Evolutionary conservation across 805 yeast species (phyloP).

Genomic region (Zygoascus flipseniorum): DNA sequence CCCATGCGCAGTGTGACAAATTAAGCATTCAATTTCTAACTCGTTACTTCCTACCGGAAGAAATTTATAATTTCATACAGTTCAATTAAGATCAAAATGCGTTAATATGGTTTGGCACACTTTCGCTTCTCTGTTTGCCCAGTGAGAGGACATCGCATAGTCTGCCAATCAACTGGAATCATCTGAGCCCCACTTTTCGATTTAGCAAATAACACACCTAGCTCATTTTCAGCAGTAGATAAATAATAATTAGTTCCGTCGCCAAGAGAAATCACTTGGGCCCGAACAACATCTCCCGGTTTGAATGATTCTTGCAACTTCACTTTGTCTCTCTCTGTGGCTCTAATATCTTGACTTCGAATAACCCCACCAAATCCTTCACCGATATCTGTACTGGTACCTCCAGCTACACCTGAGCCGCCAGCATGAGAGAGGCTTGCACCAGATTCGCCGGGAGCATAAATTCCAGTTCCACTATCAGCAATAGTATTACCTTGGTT

Average conservation of each 20-base stretch:
- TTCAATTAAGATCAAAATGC: no score
- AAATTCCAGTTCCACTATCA: constrained; percentile 62
- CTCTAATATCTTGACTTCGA: constrained; percentile 79
- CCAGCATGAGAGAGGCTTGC: constrained; percentile 22
- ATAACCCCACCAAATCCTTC: constrained; percentile 84
- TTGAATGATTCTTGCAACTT: constrained; percentile 68
- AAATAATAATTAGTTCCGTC: constrained; percentile 89
- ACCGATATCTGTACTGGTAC: constrained; percentile 50
- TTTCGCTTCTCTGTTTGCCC: constrained; percentile 75
- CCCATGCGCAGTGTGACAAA: no score
- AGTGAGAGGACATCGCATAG: constrained; percentile 71
- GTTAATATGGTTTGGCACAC: constrained; percentile 76
- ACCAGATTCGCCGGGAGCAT: constrained; percentile 31
- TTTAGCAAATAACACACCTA: constrained; percentile 89
- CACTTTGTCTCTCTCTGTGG: constrained; percentile 84
- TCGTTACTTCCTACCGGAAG: not conserved
- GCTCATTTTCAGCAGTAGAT: constrained; percentile 80
- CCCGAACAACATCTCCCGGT: constrained; percentile 91
- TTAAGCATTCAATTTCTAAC: not conserved
- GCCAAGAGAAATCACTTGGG: constrained; percentile 73
- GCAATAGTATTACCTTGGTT: constrained; percentile 45
- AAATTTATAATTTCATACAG: not conserved
- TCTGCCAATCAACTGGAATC: constrained; percentile 93
- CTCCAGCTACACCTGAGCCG: constrained; percentile 19
- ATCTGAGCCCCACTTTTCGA: constrained; percentile 64